Evolutionary conservation across 2,329 filamentous ascomycete species (phyloP).

Genomic region (Calonectria pseudoturangicola): DNA sequence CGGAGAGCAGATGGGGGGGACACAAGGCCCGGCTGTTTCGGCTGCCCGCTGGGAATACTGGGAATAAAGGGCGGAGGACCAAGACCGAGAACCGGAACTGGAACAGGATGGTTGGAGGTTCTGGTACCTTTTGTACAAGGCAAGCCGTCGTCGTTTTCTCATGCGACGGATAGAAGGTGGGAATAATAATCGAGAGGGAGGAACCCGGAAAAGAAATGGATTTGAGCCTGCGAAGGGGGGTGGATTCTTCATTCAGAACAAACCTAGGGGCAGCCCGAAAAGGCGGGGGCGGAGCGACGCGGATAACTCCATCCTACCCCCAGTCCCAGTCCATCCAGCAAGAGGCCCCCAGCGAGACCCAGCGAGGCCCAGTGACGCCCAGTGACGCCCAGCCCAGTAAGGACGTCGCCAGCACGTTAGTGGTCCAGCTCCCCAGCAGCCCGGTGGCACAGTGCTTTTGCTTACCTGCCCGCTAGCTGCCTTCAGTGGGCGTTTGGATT

Average conservation of each 20-base stretch:
- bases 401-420: conserved; percentile 15
- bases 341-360: conserved; percentile 13
- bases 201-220: conserved; percentile 55
- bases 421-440: conserved; percentile 31
- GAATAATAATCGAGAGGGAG: conserved; percentile 48
- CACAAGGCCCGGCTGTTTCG: conserved; percentile 30
- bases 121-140: conserved; percentile 28
- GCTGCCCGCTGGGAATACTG: conserved; percentile 55
- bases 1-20: conserved; percentile 21
- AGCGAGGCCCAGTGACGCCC: conserved; percentile 5
- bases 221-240: conserved; percentile 48
- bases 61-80: conserved; percentile 55
- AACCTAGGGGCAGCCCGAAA: conserved; percentile 46
- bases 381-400: conserved; percentile 21
- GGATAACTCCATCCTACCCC: conserved; percentile 28
- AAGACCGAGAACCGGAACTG: conserved; percentile 42
- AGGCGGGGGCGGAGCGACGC: conserved; percentile 54
- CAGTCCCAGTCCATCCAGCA: conserved; percentile 18
- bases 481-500: conserved; percentile 25
- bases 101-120: conserved; percentile 32
- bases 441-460: conserved; percentile 31
- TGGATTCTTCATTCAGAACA: conserved; percentile 43
- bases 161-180: conserved; percentile 40
- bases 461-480: conserved; percentile 26
- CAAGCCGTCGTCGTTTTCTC: conserved; percentile 21